Base-by-base conservation (phyloP, 768 basidiomycete species). In the Kwoniella sp. region DNA sequence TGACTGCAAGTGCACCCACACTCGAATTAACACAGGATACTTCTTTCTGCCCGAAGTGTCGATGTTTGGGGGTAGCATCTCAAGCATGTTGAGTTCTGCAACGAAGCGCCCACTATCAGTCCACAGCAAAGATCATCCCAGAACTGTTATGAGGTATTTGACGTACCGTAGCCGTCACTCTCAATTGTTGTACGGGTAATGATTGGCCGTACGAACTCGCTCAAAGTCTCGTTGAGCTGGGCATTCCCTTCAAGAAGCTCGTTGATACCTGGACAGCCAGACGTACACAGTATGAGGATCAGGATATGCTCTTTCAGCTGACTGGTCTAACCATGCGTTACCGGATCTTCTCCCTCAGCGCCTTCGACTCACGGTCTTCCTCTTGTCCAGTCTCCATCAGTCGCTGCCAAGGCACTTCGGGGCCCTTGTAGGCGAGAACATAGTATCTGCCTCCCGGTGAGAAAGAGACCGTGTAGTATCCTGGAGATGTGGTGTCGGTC, bases 11-110 rank as follows among this genome's bases (percentile, higher is more conserved):
- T 28, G 4, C 55, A 71, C 74, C 73, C 78, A 94, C 87, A 95
- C 91, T 50, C 86, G 84, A 84, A 98, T 93, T 29, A 99, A 83
- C 23, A 97, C 93, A 0, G 96, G 91, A 75, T 99, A 98, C 79
- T 95, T 93, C 9, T 90, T 92, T 50, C 91, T 87, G n/a, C 96
- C 96, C 23, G 92, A 89, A 73, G 90, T 88, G 72, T 99, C 96
- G 88, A 98, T 90, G 64, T 86, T 85, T 3, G 93, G 92, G 20
- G 96, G 96, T 17, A 92, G 87, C 71, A 95, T 86, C 82, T 97
- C 94, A 74, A 90, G 85, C 61, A 91, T 90, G 79, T 96, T 96
- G 61, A 97, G 83, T 74, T 92, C 92, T 93, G 72, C 2, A 4
- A 30, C 17, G 41, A 13, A 13, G 34, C 5, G 34, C 13, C 13